These are phyloP conservation scores for Colletotrichum plurivorum DNA, from an alignment of 2,329 filamentous ascomycete species.

Conservation along the genomic window DNA sequence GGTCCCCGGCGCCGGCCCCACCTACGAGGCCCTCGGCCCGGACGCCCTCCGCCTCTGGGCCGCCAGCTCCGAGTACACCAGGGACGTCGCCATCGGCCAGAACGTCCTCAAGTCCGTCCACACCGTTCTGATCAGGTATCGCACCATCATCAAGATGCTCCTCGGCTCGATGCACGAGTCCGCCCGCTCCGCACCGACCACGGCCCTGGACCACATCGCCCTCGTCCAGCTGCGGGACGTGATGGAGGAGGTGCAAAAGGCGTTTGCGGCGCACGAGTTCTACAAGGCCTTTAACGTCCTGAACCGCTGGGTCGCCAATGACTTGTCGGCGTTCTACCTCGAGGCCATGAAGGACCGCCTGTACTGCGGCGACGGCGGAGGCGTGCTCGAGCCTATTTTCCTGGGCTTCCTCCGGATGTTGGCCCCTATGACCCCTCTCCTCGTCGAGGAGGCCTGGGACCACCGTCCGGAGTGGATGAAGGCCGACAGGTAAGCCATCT, in stretches of 20 bases:
- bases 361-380: conserved; percentile 83
- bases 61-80: conserved; percentile 91
- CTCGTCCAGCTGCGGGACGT: conserved; percentile 79
- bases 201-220: conserved; percentile 80
- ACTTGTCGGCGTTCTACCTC: conserved; percentile 94
- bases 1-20: conserved; percentile 48
- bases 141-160: conserved; percentile 91
- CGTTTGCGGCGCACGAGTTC: conserved; percentile 83
- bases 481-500: conserved; percentile 56
- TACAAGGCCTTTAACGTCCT: conserved; percentile 81
- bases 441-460: conserved; percentile 92
- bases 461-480: conserved; percentile 78
- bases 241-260: conserved; percentile 73
- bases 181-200: conserved; percentile 64
- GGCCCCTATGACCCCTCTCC: conserved; percentile 82
- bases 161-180: conserved; percentile 79
- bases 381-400: conserved; percentile 77
- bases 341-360: conserved; percentile 92
- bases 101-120: conserved; percentile 84
- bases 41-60: conserved; percentile 93
- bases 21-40: conserved; percentile 81
- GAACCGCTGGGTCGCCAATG: conserved; percentile 84
- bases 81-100: conserved; percentile 86
- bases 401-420: conserved; percentile 83
- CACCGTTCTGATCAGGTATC: conserved; percentile 84